A percentile compares a stretch with the other conserved stretches of the same genome.
Conservation (phyloP, 371 early-diverging fungal species). For the Mortierella sp. region DNA sequence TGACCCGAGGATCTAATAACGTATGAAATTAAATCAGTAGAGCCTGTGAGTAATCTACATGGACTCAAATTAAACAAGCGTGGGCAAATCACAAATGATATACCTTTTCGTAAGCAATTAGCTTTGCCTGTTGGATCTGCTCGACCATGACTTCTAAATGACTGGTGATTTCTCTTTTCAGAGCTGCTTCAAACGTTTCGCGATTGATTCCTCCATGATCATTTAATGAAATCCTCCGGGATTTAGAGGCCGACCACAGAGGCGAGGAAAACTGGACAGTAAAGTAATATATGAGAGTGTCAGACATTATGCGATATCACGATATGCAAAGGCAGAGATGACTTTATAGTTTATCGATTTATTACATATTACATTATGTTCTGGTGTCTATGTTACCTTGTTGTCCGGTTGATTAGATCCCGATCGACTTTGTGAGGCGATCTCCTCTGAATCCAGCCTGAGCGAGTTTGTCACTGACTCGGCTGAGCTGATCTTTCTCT, state of each 20-base stretch:
- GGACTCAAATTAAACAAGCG: not conserved
- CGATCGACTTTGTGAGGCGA: not conserved
- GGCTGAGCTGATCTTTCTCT: not conserved
- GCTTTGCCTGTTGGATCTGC: slow-evolving; percentile 39
- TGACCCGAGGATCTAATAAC: slow-evolving; percentile 30
- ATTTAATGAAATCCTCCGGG: slow-evolving; percentile 21
- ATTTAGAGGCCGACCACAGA: slow-evolving; percentile 32
- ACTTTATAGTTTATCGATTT: slow-evolving; percentile 6
- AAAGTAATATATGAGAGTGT: not conserved
- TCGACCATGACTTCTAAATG: slow-evolving; percentile 33
- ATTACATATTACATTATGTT: not conserved
- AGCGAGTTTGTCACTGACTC: not conserved
- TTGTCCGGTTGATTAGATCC: slow-evolving; percentile 9
- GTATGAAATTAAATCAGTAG: not conserved
- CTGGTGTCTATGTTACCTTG: slow-evolving; percentile 40
- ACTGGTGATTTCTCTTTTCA: slow-evolving; percentile 22
- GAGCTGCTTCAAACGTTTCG: not conserved
- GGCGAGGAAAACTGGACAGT: slow-evolving; percentile 28
- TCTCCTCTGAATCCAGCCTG: not conserved
- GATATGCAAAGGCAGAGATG: not conserved
- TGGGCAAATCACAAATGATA: not conserved
- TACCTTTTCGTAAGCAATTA: slow-evolving; percentile 34
- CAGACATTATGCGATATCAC: not conserved
- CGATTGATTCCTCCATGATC: not conserved
- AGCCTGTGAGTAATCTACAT: not conserved